Base-by-base conservation (phyloP, 129 eudicot genomes). In the Tagetes erecta region DNA sequence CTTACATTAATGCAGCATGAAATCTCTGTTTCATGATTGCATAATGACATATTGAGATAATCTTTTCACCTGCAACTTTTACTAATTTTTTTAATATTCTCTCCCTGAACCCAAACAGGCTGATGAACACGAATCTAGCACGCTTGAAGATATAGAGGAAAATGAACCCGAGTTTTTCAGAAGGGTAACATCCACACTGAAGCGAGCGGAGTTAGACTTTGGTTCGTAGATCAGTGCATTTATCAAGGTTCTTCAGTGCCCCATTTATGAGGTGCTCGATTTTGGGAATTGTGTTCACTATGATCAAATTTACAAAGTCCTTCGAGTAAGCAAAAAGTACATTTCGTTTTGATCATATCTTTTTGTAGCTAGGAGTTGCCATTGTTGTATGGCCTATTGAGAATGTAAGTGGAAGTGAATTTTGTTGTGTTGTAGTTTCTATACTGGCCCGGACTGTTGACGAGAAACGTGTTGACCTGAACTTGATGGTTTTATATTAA, bases 91-190 rank as follows among this genome's bases (percentile, higher is more conserved):
- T 27, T n/a, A 31, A 40, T 31, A 5, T 33, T 1, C 5, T 38
- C 51, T 45, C 58, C 1, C 51, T 78, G 76, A 38, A 50, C 68
- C 49, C 31, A 63, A 44, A 47, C 75, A 94, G 99, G 97, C 91
- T 7, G 93, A 94, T 80, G 96, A 94, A 73, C 99, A 94, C 13
- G 99, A 94, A 81, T 77, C 86, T 4, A 83, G 58, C 71, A 83
- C 96, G 50, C 88, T 94, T 11, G 93, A 94, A 80, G 93, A 94
- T 55, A 50, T 90, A 80, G 78, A 78, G 77, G 90, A 83, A 76
- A 56, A 77, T 2, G 89, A 93, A 70, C 91, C 97, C 8, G 97
- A 84, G 44, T 88, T 77, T 82, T 93, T 84, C 65, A 50, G 68
- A 2, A 80, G 96, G 76, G 92, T 93, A 38, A 81, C 89, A 71